phyloP scores from a whole-genome alignment of 2,329 filamentous ascomycete genomes.

The Gremmenia infestans region DNA sequence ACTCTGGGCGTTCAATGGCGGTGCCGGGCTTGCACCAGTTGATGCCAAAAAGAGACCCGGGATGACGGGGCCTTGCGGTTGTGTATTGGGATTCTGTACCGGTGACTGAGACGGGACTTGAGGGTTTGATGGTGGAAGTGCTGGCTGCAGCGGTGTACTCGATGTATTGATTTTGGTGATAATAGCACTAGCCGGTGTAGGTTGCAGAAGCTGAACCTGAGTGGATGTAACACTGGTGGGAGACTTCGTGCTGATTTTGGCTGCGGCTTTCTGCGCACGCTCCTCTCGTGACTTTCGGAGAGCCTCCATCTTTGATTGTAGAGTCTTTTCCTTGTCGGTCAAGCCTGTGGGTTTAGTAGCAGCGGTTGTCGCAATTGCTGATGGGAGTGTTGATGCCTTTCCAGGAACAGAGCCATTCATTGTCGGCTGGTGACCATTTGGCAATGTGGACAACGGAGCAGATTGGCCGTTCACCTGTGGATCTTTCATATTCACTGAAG shows the following conservation, averaged over 20 bases:
- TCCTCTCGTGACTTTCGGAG: conserved; percentile 55
- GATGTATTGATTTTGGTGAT: neutral
- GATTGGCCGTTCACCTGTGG: neutral
- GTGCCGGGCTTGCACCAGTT: conserved; percentile 6
- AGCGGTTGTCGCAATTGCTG: conserved; percentile 5
- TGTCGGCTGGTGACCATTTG: conserved; percentile 53
- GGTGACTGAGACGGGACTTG: neutral
- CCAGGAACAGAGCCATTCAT: neutral
- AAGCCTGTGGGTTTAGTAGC: conserved; percentile 34
- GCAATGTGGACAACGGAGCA: conserved; percentile 21
- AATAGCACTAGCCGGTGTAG: neutral
- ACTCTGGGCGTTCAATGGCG: conserved; percentile 2
- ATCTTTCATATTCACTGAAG: neutral
- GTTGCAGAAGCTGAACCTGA: conserved; percentile 2
- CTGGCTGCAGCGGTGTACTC: neutral
- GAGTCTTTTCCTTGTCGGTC: conserved; percentile 65
- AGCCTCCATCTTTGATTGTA: conserved; percentile 75
- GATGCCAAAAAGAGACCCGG: conserved; percentile 29
- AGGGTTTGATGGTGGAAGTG: neutral
- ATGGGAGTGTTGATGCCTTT: neutral
- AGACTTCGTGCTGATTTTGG: conserved; percentile 23
- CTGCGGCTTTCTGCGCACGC: conserved; percentile 35
- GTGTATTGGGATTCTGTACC: neutral
- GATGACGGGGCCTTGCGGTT: conserved; percentile 12
- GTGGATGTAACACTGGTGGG: conserved; percentile 8